Conservation (phyloP, 2,329 filamentous ascomycete species). For the Fusarium piperis region DNA sequence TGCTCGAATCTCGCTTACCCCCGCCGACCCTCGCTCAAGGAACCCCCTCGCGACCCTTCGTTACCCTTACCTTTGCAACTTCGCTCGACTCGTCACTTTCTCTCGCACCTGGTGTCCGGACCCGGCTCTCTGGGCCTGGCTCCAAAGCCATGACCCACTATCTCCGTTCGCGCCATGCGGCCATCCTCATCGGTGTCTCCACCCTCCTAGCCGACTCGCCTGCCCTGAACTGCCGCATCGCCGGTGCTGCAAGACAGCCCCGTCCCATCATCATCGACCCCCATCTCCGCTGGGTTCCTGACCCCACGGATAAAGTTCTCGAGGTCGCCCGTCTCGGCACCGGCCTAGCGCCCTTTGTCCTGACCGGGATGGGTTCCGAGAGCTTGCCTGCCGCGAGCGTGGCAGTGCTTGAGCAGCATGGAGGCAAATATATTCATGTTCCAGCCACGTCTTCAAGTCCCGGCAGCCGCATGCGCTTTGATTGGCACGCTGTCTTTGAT, state of each 20-base stretch:
- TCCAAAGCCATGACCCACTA: constrained; percentile 96
- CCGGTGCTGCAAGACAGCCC: constrained; percentile 73
- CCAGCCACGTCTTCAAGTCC: constrained; percentile 45
- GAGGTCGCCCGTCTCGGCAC: constrained; percentile 69
- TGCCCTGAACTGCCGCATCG: constrained; percentile 82
- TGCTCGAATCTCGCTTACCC: constrained; percentile 49
- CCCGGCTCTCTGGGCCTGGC: constrained; percentile 80
- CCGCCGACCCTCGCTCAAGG: not conserved
- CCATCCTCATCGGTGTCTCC: constrained; percentile 85
- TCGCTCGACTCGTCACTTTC: constrained; percentile 87
- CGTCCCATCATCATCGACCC: constrained; percentile 87
- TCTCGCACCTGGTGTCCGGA: constrained; percentile 81
- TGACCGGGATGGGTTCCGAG: constrained; percentile 60
- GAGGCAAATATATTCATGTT: constrained; percentile 63
- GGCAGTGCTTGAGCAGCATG: constrained; percentile 56
- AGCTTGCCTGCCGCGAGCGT: constrained; percentile 57
- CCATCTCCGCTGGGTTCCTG: constrained; percentile 74
- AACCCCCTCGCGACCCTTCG: constrained; percentile 52
- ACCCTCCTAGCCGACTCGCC: constrained; percentile 89
- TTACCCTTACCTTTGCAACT: constrained; percentile 89
- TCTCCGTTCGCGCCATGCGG: constrained; percentile 82
- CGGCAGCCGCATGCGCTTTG: constrained; percentile 57
- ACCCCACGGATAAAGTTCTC: constrained; percentile 70
- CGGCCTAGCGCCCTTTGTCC: constrained; percentile 78
- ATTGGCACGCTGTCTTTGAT: constrained; percentile 72